A percentile compares a stretch with the other conserved stretches of the same genome.
phyloP scores from a whole-genome alignment of 2,329 filamentous ascomycete species.

The Verticillium dahliae region DNA sequence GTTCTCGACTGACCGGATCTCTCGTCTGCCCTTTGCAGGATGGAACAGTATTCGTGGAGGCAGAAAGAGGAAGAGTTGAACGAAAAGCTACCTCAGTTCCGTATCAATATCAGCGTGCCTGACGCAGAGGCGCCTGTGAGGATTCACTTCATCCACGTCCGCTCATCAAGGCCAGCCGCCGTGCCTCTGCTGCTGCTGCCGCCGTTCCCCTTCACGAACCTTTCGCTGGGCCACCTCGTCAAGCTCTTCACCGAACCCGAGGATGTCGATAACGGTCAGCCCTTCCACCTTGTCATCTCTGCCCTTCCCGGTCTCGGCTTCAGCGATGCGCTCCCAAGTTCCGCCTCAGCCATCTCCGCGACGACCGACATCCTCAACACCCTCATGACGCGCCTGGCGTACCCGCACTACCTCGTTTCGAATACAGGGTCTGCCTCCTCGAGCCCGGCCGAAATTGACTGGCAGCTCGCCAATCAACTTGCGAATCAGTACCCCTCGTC shows the following conservation, averaged over 20 bases:
- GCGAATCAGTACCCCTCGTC: constrained; percentile 38
- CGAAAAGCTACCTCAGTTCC: constrained; percentile 53
- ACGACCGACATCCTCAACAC: constrained; percentile 50
- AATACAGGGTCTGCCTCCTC: constrained; percentile 42
- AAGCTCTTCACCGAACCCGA: constrained; percentile 47
- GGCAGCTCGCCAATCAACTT: constrained; percentile 39
- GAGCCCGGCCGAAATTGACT: constrained; percentile 44
- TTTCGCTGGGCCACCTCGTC: constrained; percentile 52
- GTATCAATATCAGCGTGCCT: constrained; percentile 43
- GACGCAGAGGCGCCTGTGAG: constrained; percentile 37
- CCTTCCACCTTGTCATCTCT: constrained; percentile 62
- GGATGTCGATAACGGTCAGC: constrained; percentile 33
- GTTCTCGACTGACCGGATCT: background rate
- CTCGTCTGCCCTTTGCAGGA: constrained; percentile 32
- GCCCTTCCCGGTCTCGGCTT: constrained; percentile 62
- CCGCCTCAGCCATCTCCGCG: constrained; percentile 39
- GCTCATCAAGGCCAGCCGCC: constrained; percentile 44
- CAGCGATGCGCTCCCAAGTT: constrained; percentile 52
- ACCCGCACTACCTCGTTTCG: constrained; percentile 50
- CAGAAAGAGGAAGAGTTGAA: constrained; percentile 53
- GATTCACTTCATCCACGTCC: constrained; percentile 59
- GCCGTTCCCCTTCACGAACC: constrained; percentile 58
- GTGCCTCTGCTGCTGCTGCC: constrained; percentile 60
- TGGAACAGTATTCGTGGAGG: constrained; percentile 61
- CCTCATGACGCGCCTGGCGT: constrained; percentile 55